A percentile compares a stretch with the other conserved stretches of the same genome.
These are phyloP conservation scores for Colletotrichum viniferum DNA, from an alignment of 2,329 filamentous ascomycete species.

Conservation along the genomic window DNA sequence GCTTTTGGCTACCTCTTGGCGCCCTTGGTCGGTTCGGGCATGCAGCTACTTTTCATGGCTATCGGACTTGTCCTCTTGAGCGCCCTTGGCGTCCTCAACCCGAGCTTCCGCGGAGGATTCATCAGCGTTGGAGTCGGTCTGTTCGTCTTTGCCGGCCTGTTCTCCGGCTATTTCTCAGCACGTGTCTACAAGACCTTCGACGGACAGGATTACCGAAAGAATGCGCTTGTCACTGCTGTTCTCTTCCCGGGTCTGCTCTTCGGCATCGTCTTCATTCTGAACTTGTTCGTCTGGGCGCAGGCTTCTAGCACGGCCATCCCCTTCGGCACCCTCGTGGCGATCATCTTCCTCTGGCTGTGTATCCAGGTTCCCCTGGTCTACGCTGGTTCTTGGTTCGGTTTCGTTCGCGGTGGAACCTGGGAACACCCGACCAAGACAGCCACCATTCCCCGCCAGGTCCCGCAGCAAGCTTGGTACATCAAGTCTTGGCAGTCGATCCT, in stretches of 20 bases:
- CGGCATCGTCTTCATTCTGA: slow-evolving; percentile 76
- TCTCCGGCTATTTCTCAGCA: slow-evolving; percentile 87
- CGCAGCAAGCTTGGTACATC: slow-evolving; percentile 77
- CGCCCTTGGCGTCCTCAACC: slow-evolving; percentile 79
- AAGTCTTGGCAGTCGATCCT: slow-evolving; percentile 67
- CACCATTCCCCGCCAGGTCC: slow-evolving; percentile 73
- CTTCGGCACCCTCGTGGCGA: slow-evolving; percentile 76
- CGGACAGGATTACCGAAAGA: slow-evolving; percentile 75
- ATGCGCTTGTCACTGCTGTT: slow-evolving; percentile 76
- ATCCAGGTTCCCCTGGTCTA: slow-evolving; percentile 88
- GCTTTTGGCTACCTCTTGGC: slow-evolving; percentile 74
- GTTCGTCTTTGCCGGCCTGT: slow-evolving; percentile 81
- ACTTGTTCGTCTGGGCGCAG: slow-evolving; percentile 90
- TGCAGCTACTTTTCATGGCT: slow-evolving; percentile 85
- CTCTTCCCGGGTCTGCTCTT: slow-evolving; percentile 83
- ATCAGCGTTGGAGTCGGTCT: slow-evolving; percentile 82
- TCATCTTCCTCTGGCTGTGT: slow-evolving; percentile 80
- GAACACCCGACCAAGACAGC: slow-evolving; percentile 83
- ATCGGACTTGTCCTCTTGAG: slow-evolving; percentile 74
- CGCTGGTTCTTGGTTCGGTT: slow-evolving; percentile 79
- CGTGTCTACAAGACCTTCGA: slow-evolving; percentile 85
- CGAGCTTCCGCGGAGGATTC: slow-evolving; percentile 88
- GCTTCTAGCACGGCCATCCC: slow-evolving; percentile 87
- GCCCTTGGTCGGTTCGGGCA: slow-evolving; percentile 82
- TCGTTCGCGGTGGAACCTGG: slow-evolving; percentile 69